phyloP scores from a whole-genome alignment of 257 asterid species.

The Solanum phureja region DNA sequence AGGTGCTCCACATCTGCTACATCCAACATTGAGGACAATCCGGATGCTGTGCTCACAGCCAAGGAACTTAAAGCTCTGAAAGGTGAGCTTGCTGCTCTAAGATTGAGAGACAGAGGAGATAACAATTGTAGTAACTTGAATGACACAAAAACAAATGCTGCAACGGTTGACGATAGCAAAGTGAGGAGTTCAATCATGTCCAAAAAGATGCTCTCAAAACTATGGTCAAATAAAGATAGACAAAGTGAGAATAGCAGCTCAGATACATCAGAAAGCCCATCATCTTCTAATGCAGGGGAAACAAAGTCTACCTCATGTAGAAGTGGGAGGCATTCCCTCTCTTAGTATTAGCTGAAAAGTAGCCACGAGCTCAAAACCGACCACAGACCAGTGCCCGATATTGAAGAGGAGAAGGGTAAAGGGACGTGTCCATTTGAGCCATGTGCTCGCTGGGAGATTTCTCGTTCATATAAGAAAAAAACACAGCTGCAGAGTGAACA shows the following conservation, averaged over 20 bases:
- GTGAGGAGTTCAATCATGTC: conserved; percentile 23
- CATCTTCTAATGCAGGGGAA: conserved; percentile 68
- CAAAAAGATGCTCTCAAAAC: conserved; percentile 41
- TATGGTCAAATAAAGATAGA: conserved; percentile 73
- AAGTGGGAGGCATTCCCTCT: conserved; percentile 39
- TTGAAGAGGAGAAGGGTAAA: neutral
- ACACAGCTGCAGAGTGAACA: neutral
- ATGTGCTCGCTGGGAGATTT: neutral
- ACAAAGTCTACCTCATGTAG: conserved; percentile 47
- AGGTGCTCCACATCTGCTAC: conserved; percentile 68
- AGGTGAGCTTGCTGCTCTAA: conserved; percentile 47
- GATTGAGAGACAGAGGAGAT: conserved; percentile 21
- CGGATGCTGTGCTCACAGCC: conserved; percentile 51
- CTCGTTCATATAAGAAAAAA: neutral
- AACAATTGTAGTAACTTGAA: neutral
- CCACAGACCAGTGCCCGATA: neutral
- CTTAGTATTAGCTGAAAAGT: neutral
- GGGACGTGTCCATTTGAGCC: neutral
- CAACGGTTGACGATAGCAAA: conserved; percentile 30
- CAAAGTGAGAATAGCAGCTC: conserved; percentile 67
- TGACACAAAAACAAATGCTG: conserved; percentile 20
- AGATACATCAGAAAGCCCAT: conserved; percentile 73
- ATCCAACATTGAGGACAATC: conserved; percentile 61
- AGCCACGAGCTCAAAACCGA: neutral
- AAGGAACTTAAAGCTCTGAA: conserved; percentile 58